phyloP scores from a whole-genome alignment of 2,329 filamentous ascomycete genomes.

The Pseudonectria foliicola region DNA sequence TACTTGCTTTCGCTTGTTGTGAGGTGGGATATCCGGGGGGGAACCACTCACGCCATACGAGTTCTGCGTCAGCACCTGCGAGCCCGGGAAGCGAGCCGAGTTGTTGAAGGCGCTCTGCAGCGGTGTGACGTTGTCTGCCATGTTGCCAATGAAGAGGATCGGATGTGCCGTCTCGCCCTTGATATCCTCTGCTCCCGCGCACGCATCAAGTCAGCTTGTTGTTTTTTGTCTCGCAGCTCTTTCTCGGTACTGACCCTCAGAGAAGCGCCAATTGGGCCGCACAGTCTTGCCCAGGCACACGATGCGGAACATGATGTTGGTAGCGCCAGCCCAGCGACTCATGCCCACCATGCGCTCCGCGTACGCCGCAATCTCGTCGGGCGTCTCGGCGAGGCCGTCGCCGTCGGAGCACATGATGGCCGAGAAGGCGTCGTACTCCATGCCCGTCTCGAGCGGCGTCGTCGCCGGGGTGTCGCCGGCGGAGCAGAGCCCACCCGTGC shows the following conservation, averaged over 20 bases:
- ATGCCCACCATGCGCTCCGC: constrained; percentile 27
- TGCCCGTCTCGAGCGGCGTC: constrained; percentile 17
- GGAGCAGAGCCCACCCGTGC: constrained; percentile 14
- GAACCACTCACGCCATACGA: constrained; percentile 39
- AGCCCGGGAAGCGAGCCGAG: constrained; percentile 36
- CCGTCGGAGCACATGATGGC: constrained; percentile 41
- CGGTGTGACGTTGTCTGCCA: constrained; percentile 42
- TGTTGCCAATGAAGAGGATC: constrained; percentile 38
- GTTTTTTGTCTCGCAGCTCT: no score
- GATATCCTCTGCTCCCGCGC: constrained; percentile 19
- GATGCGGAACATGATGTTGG: constrained; percentile 34
- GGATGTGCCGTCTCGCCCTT: constrained; percentile 33
- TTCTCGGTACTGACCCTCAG: constrained; percentile 17
- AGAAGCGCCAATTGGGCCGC: constrained; percentile 34
- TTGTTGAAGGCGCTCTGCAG: constrained; percentile 38
- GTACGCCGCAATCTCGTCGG: constrained; percentile 28
- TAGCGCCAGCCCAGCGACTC: constrained; percentile 36
- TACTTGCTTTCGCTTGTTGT: no score
- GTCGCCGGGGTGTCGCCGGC: constrained; percentile 22
- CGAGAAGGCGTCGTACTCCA: constrained; percentile 33
- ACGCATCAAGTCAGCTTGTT: background rate
- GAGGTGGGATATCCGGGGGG: no score
- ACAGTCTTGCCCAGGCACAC: constrained; percentile 32
- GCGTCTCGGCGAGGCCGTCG: constrained; percentile 22
- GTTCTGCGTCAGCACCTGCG: constrained; percentile 41